phyloP scores from a whole-genome alignment of 1,139 yeast genomes.

The Tardiomyces blankii region DNA sequence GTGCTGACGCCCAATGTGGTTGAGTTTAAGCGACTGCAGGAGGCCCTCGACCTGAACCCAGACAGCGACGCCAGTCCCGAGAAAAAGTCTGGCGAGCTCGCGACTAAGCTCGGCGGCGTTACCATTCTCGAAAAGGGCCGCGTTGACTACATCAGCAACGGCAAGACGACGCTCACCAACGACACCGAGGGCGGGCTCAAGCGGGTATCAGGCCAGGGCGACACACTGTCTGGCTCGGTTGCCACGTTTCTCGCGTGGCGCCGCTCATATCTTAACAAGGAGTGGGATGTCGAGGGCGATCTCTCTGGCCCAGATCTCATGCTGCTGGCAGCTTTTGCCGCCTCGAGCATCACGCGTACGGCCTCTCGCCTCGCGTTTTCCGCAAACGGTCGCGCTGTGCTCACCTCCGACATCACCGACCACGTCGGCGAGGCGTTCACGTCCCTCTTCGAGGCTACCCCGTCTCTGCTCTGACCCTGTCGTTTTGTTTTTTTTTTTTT shows the following conservation, averaged over 20 bases:
- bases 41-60: constrained; percentile 31
- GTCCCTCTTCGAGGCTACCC: constrained; percentile 28
- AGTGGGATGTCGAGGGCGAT: constrained; percentile 41
- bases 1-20: constrained; percentile 82
- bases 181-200: constrained; percentile 49
- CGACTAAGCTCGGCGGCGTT: constrained; percentile 48
- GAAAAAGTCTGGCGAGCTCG: constrained; percentile 30
- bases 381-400: constrained; percentile 65
- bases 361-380: constrained; percentile 59
- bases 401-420: constrained; percentile 70
- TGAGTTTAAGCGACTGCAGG: constrained; percentile 62
- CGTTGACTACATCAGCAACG: constrained; percentile 50
- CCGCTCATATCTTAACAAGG: constrained; percentile 40
- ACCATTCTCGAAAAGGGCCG: constrained; percentile 65
- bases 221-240: constrained; percentile 60
- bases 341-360: constrained; percentile 52
- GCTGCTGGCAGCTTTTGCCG: constrained; percentile 65
- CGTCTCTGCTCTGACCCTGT: not conserved
- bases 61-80: constrained; percentile 5
- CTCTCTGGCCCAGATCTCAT: constrained; percentile 17
- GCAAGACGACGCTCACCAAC: constrained; percentile 19
- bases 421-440: constrained; percentile 53
- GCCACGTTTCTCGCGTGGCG: constrained; percentile 63
- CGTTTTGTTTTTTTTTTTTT: no score
- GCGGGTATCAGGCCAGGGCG: constrained; percentile 87